Evolutionary conservation across 768 basidiomycete species (phyloP).

Genomic region (Tylopilus rubrobrunneus): DNA sequence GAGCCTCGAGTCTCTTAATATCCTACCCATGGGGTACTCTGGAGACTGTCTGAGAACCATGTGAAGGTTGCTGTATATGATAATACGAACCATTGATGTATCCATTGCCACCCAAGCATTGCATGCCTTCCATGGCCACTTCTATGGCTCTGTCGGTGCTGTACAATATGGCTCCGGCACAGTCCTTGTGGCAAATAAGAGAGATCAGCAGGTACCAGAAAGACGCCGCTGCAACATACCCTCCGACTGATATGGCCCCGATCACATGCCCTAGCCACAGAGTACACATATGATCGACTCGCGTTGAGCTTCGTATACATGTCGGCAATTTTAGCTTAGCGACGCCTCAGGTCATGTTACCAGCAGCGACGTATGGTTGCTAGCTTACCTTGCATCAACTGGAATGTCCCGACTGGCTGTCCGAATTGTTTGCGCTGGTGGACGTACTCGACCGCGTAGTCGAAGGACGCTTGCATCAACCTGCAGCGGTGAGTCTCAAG

Average conservation of each 20-base stretch:
- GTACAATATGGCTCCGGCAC: conserved; percentile 91
- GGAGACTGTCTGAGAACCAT: background rate
- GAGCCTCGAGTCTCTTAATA: conserved; percentile 81
- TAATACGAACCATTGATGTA: conserved; percentile 79
- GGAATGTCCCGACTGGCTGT: conserved; percentile 83
- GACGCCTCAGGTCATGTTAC: background rate
- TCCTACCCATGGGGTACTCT: conserved; percentile 90
- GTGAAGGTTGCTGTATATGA: background rate
- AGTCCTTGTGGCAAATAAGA: conserved; percentile 60
- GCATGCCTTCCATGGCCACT: conserved; percentile 88
- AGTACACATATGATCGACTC: conserved; percentile 87
- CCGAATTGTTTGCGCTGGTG: conserved; percentile 93
- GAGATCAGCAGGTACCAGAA: background rate
- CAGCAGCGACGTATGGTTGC: background rate
- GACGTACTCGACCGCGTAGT: conserved; percentile 83
- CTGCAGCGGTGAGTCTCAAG: conserved; percentile 34
- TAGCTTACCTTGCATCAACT: conserved; percentile 85
- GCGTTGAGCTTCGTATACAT: conserved; percentile 95
- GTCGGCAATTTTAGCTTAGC: conserved; percentile 74
- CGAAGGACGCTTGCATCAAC: conserved; percentile 92
- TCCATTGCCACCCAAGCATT: conserved; percentile 92
- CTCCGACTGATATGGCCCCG: conserved; percentile 69
- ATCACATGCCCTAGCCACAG: conserved; percentile 88
- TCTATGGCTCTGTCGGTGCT: conserved; percentile 91
- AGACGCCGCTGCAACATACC: conserved; percentile 40